Evolutionary conservation across 2,329 filamentous ascomycete genomes (phyloP).

Genomic region (Calonectria pauciramosa): DNA sequence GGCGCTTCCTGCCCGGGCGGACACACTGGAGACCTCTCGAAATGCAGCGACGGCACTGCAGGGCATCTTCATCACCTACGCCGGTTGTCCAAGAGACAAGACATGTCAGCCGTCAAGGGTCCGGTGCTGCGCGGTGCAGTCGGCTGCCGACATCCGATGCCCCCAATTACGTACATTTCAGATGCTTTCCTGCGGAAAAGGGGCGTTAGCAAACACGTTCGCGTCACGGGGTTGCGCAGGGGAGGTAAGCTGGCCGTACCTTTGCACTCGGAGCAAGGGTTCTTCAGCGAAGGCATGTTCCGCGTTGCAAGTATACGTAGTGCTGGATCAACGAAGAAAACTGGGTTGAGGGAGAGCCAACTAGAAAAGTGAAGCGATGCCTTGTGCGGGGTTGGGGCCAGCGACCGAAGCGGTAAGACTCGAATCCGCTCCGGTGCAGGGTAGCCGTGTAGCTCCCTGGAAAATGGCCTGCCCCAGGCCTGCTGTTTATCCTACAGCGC

Average conservation of each 20-base stretch:
- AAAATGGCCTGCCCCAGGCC: background rate
- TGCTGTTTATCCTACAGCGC: background rate
- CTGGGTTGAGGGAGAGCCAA: background rate
- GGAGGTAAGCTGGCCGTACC: slow-evolving; percentile 4
- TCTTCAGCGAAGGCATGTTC: slow-evolving; percentile 33
- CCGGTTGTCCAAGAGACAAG: background rate
- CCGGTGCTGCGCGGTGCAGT: background rate
- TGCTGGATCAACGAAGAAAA: slow-evolving; percentile 4
- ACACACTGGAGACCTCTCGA: slow-evolving; percentile 32
- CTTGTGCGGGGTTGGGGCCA: slow-evolving; percentile 17
- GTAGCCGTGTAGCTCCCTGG: background rate
- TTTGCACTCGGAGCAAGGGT: slow-evolving; percentile 40
- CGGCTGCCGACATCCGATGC: background rate
- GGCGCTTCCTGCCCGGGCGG: slow-evolving; percentile 19
- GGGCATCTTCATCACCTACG: slow-evolving; percentile 29
- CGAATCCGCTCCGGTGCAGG: background rate
- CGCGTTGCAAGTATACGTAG: background rate
- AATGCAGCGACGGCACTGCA: slow-evolving; percentile 25
- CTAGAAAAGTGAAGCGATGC: background rate
- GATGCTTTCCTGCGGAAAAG: slow-evolving; percentile 32
- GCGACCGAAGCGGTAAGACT: background rate
- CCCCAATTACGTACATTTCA: slow-evolving; percentile 35
- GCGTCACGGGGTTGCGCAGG: background rate
- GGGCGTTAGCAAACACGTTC: background rate
- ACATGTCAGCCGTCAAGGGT: slow-evolving; percentile 11